A percentile compares a stretch with the other conserved stretches of the same genome.
These are phyloP conservation scores for Ligustrum vulgare DNA, from an alignment of 257 asterid species.

Conservation along the genomic window DNA sequence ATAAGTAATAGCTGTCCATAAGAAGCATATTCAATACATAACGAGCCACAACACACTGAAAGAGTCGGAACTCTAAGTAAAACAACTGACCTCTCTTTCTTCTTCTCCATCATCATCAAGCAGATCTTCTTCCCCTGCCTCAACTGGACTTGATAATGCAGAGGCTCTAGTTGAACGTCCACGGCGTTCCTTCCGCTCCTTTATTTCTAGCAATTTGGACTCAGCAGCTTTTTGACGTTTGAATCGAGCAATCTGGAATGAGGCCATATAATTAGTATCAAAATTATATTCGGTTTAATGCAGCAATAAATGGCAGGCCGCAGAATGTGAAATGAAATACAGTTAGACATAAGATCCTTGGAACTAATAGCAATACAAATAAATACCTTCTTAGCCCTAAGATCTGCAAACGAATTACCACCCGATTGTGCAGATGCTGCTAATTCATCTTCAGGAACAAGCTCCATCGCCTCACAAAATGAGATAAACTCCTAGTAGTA, in stretches of 20 bases:
- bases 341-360: not conserved
- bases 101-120: conserved; percentile 97
- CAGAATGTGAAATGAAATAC: not conserved
- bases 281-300: not conserved
- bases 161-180: conserved; percentile 96
- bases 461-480: conserved; percentile 91
- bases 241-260: conserved; percentile 74
- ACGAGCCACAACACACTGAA: not conserved
- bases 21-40: not conserved
- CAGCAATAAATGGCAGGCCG: not conserved
- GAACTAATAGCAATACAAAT: not conserved
- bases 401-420: conserved; percentile 52
- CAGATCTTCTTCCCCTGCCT: conserved; percentile 66
- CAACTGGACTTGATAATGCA: conserved; percentile 80
- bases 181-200: conserved; percentile 89
- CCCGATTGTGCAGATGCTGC: conserved; percentile 44
- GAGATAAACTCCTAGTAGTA: conserved; percentile 70
- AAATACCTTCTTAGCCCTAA: conserved; percentile 82
- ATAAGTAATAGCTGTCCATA: not conserved
- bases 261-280: conserved; percentile 20
- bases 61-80: not conserved
- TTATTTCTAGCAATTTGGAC: conserved; percentile 75
- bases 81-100: conserved; percentile 82
- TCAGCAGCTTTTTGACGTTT: conserved; percentile 89
- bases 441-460: conserved; percentile 81